Evolutionary conservation across 257 asterid species (phyloP), one percentile per base, ranked within the genome.

Genomic region (Handroanthus guayacan): DNA sequence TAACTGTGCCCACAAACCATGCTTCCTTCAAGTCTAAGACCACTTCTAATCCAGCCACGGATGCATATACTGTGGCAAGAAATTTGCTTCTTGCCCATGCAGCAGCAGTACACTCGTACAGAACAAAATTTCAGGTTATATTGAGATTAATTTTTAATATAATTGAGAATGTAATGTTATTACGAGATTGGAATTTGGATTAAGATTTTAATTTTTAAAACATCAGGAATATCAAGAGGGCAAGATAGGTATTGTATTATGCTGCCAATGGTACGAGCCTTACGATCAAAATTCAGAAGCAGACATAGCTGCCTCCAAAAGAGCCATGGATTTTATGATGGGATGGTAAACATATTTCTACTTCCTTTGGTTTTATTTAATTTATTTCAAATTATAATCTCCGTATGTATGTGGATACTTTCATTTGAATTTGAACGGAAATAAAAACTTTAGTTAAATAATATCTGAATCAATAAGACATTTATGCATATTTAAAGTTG

Each of bases 251-350:
- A 86, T 88, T 1, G 81, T 85, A n/a, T 56, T 86, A 2, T 81
- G 82, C 52, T 56, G 82, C 37, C 79, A 84, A 39, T 88, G 91
- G 93, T 82, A 55, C 65, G 89, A 84, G 75, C 91, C 93, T 52
- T 71, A 44, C 12, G 70, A 78, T n/a, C 70, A 17, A 51, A 71
- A 51, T 25, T 74, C 78, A 2, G n/a, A 3, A 9, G 77, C 75
- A 36, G 83, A 82, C 13, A 48, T 75, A n/a, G 71, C 39, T 5
- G 86, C 86, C 36, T 71, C 76, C 0, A 75, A 75, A 67, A 51
- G 86, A 71, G 86, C 84, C 79, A 77, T 82, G 7, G 86, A 82
- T 79, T 82, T 82, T 57, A 82, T 75, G 81, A 5, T 75, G 38
- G 86, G 86, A 20, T 82, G 62, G 82, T 82, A 41, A 25, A 38